phyloP scores from a whole-genome alignment of 2,329 filamentous ascomycete species.

The Fusarium robinianum region DNA sequence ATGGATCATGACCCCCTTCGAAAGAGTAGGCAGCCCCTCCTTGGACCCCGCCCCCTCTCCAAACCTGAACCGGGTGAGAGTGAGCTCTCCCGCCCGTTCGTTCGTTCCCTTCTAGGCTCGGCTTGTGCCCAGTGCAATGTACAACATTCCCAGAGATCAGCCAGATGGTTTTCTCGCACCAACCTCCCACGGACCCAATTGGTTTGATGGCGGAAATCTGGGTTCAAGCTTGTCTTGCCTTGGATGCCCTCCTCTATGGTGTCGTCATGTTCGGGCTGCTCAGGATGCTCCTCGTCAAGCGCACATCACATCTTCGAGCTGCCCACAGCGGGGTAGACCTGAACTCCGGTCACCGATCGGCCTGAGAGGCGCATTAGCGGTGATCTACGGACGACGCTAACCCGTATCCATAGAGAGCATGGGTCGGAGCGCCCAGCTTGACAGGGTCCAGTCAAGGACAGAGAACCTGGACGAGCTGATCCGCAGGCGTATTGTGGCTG shows the following conservation, averaged over 20 bases:
- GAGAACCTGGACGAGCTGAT: slow-evolving; percentile 35
- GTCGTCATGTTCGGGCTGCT: slow-evolving; percentile 25
- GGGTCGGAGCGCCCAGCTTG: slow-evolving; percentile 29
- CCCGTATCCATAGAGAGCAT: slow-evolving; percentile 17
- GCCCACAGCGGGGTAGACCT: slow-evolving; percentile 20
- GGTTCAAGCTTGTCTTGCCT: slow-evolving; percentile 10
- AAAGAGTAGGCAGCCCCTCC: slow-evolving; percentile 11
- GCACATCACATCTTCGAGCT: slow-evolving; percentile 17
- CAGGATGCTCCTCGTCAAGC: slow-evolving; percentile 6
- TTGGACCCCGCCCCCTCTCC: slow-evolving; percentile 7
- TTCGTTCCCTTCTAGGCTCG: background rate
- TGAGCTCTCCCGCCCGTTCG: background rate
- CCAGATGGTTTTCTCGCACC: background rate
- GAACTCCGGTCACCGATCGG: slow-evolving; percentile 23
- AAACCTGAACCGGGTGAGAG: background rate
- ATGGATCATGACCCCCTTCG: slow-evolving; percentile 9
- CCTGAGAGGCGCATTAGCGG: slow-evolving; percentile 35
- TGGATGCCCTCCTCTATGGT: slow-evolving; percentile 1
- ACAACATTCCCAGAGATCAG: slow-evolving; percentile 18
- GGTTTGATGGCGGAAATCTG: slow-evolving; percentile 14
- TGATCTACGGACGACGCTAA: slow-evolving; percentile 30
- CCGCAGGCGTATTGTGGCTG: slow-evolving; percentile 26
- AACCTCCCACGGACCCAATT: slow-evolving; percentile 21
- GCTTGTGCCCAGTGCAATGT: slow-evolving; percentile 1
- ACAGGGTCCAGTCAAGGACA: slow-evolving; percentile 33